Evolutionary conservation across 2,329 filamentous ascomycete genomes (phyloP).

Genomic region (Chrysosphaeria jannelii): DNA sequence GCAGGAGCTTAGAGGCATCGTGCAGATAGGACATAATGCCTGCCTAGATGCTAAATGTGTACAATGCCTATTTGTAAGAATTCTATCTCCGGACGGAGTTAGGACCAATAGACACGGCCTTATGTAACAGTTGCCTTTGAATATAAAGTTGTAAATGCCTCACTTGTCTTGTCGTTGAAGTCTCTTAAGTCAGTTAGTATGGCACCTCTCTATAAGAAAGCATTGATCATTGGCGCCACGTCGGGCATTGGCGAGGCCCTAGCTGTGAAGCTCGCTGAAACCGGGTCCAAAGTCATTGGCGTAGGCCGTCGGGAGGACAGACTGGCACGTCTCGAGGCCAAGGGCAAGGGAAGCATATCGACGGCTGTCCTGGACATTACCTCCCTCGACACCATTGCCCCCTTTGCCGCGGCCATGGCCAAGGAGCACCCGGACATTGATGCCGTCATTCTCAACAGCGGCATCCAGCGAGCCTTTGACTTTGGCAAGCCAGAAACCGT

Average conservation of each 20-base stretch:
- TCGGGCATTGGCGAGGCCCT: constrained; percentile 18
- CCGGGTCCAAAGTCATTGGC: constrained; percentile 14
- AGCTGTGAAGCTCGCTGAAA: constrained; percentile 9
- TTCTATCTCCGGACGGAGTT: too few species aligned
- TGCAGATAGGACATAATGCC: too few species aligned
- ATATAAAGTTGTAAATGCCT: too few species aligned
- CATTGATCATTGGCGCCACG: constrained; percentile 19
- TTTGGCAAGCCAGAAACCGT: constrained; percentile 14
- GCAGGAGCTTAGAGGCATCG: too few species aligned
- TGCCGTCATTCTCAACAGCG: constrained; percentile 19
- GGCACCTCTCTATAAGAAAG: constrained; percentile 14
- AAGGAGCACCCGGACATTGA: constrained; percentile 16
- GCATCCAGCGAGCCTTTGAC: constrained; percentile 14
- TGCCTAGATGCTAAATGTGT: too few species aligned
- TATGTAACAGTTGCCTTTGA: too few species aligned
- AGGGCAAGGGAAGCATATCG: constrained; percentile 3
- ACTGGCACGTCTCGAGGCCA: constrained; percentile 11
- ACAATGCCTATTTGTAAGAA: too few species aligned
- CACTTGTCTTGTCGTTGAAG: too few species aligned
- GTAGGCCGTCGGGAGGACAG: constrained; percentile 16
- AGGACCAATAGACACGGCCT: too few species aligned
- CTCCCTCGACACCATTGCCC: constrained; percentile 10
- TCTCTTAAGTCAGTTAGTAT: too few species aligned
- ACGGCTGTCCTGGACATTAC: constrained; percentile 13
- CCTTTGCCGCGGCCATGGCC: constrained; percentile 8